Evolutionary conservation across 106 monocot species (phyloP), one percentile per base, ranked within the genome.

Genomic region (Chionographis japonica): DNA sequence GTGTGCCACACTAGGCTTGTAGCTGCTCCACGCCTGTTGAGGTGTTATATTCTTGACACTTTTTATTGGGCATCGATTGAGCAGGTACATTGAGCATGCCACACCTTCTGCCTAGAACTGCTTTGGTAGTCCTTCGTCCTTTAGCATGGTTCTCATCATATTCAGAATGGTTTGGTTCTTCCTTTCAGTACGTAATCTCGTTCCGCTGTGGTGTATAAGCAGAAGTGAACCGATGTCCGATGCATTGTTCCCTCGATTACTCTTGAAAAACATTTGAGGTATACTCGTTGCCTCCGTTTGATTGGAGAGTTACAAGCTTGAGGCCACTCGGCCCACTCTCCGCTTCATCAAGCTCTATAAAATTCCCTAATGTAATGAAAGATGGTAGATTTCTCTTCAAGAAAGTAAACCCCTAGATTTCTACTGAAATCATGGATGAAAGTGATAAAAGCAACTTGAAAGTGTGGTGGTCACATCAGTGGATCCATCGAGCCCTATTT

Each of bases 301-400:
- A 60, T 17, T 18, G 7, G 20, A 54, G 12, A 18, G 40, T 57
- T 15, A 20, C 20, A 49, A 7, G 35, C 11, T 46, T 46, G 46
- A 1, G 9, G 46, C 46, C 5, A 20, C 41, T 59, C 13, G 0
- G 9, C 1, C 46, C 5, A 20, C 41, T 59, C 13, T 51, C 16
- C 16, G 11, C 12, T 54, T 68, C 50, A 35, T 53, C 59, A 53
- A 8, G 10, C 0, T 37, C 66, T 52, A 67, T 74, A 51, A 59
- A 67, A 6, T 16, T 16, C 60, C 59, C 57, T 19, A 74, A 74
- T 50, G 53, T 17, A 53, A 37, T 12, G 35, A 72, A 72, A 62
- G 4, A 35, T 36, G 27, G 9, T 42, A 42, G 17, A 43, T 38
- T 72, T 72, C 53, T 72, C 51, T 72, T 53, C 62, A 36, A 72